A percentile compares a stretch with the other conserved stretches of the same genome.
Conservation (phyloP, 768 basidiomycete species). For the Boletus vinaceobasis region DNA sequence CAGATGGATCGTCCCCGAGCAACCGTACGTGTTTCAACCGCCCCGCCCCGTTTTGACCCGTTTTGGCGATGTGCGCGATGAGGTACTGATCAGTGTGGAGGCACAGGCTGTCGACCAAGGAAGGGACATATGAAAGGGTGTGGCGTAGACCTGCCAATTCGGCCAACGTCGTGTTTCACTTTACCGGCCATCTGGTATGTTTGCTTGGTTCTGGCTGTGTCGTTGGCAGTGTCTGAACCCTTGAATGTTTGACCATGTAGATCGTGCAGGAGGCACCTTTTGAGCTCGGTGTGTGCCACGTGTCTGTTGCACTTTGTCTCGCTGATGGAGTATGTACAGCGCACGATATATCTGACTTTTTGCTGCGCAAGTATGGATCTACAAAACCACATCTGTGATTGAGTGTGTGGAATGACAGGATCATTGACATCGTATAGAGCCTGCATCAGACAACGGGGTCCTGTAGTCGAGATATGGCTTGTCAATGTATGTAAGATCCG, state of each 20-base stretch:
- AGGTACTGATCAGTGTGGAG: neutral
- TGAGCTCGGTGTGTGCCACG: slow-evolving; percentile 25
- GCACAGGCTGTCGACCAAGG: slow-evolving; percentile 13
- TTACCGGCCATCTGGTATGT: slow-evolving; percentile 29
- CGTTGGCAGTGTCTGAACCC: neutral
- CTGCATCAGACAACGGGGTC: neutral
- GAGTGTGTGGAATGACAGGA: neutral
- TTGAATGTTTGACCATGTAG: slow-evolving; percentile 9
- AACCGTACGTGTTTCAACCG: slow-evolving; percentile 9
- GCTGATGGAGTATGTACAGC: slow-evolving; percentile 12
- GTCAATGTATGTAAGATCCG: neutral
- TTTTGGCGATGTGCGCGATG: neutral
- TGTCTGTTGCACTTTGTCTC: neutral
- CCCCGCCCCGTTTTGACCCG: neutral
- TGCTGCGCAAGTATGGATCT: slow-evolving; percentile 13
- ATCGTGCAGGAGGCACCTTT: slow-evolving; percentile 28
- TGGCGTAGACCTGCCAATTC: slow-evolving; percentile 31
- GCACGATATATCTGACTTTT: slow-evolving; percentile 25
- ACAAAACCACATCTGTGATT: neutral
- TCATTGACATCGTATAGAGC: neutral
- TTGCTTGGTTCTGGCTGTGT: neutral
- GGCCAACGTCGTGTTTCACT: slow-evolving; percentile 28
- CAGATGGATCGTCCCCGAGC: slow-evolving; percentile 28
- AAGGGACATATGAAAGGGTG: slow-evolving; percentile 19
- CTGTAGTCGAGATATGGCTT: neutral